Percentiles rank a stretch among this genome's conserved stretches.
phyloP scores from a whole-genome alignment of 352 stramenopile species.

The Globisporangium acanthophoron region DNA sequence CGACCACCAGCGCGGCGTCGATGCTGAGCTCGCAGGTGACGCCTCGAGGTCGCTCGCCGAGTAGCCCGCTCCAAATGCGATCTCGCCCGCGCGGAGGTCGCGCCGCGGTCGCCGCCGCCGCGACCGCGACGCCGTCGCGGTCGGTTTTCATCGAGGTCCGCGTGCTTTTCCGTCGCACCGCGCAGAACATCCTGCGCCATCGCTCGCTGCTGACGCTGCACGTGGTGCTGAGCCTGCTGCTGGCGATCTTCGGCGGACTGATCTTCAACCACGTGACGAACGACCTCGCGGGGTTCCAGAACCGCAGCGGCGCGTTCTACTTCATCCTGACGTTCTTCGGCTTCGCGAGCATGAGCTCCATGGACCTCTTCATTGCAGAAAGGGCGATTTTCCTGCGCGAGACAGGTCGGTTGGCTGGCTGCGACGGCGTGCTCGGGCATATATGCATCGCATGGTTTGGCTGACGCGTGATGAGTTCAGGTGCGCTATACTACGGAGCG shows the following conservation, averaged over 20 bases:
- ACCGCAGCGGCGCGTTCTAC: slow-evolving; percentile 79
- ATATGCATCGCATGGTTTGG: background rate
- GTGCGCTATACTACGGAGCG: slow-evolving; percentile 72
- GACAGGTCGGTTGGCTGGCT: slow-evolving; percentile 22
- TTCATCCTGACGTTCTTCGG: slow-evolving; percentile 86
- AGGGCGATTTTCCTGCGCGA: slow-evolving; percentile 74
- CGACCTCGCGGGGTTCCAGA: slow-evolving; percentile 80
- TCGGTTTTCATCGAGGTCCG: slow-evolving; percentile 57
- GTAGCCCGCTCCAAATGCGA: slow-evolving; percentile 19
- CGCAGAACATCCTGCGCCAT: slow-evolving; percentile 69
- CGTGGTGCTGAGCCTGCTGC: slow-evolving; percentile 42
- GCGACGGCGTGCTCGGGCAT: background rate
- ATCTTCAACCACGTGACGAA: slow-evolving; percentile 84
- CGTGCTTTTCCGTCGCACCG: slow-evolving; percentile 64
- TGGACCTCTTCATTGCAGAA: slow-evolving; percentile 79
- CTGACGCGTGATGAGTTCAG: slow-evolving; percentile 3
- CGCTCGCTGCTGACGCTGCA: slow-evolving; percentile 66
- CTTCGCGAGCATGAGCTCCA: slow-evolving; percentile 80
- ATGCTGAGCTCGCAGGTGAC: slow-evolving; percentile 9
- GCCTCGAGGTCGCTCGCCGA: slow-evolving; percentile 17
- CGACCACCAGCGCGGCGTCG: slow-evolving; percentile 1
- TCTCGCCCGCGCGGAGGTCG: background rate
- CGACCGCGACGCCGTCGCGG: slow-evolving; percentile 16
- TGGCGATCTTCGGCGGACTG: slow-evolving; percentile 58
- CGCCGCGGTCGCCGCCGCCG: background rate